Base-by-base conservation (phyloP, 371 early-diverging fungal genomes). In the Mortierella sp. region DNA sequence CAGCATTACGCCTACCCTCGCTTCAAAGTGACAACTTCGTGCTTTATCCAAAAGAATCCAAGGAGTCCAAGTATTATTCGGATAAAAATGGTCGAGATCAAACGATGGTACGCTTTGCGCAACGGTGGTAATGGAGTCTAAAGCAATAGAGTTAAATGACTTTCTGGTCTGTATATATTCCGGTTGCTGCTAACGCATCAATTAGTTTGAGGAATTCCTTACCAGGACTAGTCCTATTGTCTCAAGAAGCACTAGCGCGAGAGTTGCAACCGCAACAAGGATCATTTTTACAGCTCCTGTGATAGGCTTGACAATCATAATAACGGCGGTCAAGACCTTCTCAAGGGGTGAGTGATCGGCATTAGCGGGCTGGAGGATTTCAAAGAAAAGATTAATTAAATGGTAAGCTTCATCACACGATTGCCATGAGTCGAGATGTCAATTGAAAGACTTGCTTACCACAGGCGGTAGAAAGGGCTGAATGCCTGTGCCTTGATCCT, bases 381-480 rank as follows among this genome's bases (percentile, higher is more conserved):
- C 16, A 19, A 16, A 13, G 10, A 28, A 10, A 10, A 15, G 32
- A 24, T 24, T 9, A 55, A 55, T 22, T 55, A 28, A 13, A 33
- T 58, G 38, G 57, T 21, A 19, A 66, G 61, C 33, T 36, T 15
- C 4, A 22, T 9, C n/a, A 15, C 1, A 73, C 28, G n/a, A 28
- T 28, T 28, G 16, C 28, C 33, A 28, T 47, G 11, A 8, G 16
- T 3, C 11, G 28, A 32, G 19, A 13, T 8, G 28, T 8, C 15
- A 10, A 8, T 55, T 4, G n/a, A 47, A 61, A 7, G 48, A 40
- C 33, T 19, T 0, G 28, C 79, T 79, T 87, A 91, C 92, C 80
- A 94, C 90, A 13, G 95, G 94, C 59, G 94, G 94, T 59, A 96
- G 83, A 82, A 97, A 96, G 8, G 97, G 96, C 63, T 96, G 95